These are phyloP conservation scores for Dactylonectria estremocensis DNA, from an alignment of 2,329 filamentous ascomycete species.

Conservation along the genomic window DNA sequence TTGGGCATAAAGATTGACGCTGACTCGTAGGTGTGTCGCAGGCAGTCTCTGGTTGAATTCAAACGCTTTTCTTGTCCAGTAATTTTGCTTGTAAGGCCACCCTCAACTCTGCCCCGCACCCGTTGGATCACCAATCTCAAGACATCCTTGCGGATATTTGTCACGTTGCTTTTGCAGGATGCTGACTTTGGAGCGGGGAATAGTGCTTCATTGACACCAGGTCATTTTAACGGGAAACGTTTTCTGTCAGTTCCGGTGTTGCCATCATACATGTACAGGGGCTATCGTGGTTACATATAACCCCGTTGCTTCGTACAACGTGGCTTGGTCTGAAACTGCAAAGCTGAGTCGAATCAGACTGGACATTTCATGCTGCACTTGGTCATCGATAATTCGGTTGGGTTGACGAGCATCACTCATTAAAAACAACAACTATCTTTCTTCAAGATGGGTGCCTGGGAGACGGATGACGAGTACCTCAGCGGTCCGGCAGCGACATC, in stretches of 20 bases:
- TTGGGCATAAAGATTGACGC: not conserved
- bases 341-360: not conserved
- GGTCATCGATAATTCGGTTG: slow-evolving; percentile 1
- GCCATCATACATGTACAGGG: slow-evolving; percentile 37
- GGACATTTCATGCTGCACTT: slow-evolving; percentile 19
- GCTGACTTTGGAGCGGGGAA: slow-evolving; percentile 25
- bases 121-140: not conserved
- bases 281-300: slow-evolving; percentile 27
- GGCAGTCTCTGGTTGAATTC: slow-evolving; percentile 9
- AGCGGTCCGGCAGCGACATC: slow-evolving; percentile 68
- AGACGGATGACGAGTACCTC: slow-evolving; percentile 75
- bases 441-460: slow-evolving; percentile 69
- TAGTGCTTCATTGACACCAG: slow-evolving; percentile 28
- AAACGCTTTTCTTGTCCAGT: not conserved
- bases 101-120: not conserved
- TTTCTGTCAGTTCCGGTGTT: slow-evolving; percentile 22
- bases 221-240: slow-evolving; percentile 17
- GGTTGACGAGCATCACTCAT: not conserved
- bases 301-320: not conserved
- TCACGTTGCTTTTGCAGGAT: slow-evolving; percentile 28
- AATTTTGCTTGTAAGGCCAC: slow-evolving; percentile 14
- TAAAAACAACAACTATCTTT: not conserved
- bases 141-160: slow-evolving; percentile 12
- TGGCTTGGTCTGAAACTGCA: slow-evolving; percentile 1
- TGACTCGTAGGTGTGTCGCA: slow-evolving; percentile 13